Conservation (phyloP, 164 flowering plant species). For the Nelumbo lutea region DNA sequence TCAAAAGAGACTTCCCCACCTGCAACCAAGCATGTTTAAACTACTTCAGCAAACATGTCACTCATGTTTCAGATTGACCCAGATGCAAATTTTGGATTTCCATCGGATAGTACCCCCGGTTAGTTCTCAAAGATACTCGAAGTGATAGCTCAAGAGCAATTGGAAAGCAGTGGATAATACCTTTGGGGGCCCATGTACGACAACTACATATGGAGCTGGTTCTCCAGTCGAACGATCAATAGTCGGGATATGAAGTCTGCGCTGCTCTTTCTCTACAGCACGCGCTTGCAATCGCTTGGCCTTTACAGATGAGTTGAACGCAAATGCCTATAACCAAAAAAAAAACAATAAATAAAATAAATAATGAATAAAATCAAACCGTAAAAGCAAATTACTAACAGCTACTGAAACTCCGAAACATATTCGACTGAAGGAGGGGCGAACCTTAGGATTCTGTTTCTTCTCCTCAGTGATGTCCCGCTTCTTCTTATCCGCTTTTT, state of each 20-base stretch:
- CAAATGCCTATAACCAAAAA: conserved; percentile 57
- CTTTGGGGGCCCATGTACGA: conserved; percentile 96
- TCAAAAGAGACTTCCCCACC: conserved; percentile 95
- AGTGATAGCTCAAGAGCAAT: neutral
- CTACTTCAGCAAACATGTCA: neutral
- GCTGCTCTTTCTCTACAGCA: conserved; percentile 89
- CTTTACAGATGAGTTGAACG: conserved; percentile 67
- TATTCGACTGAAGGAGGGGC: neutral
- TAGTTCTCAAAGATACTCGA: neutral
- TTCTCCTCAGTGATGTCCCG: conserved; percentile 28
- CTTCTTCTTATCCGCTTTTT: conserved; percentile 36
- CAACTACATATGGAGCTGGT: conserved; percentile 80
- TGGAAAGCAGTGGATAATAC: conserved; percentile 24
- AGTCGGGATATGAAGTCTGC: conserved; percentile 71
- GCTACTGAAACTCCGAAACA: neutral
- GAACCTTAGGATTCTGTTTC: conserved; percentile 63
- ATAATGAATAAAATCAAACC: neutral
- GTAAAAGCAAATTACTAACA: neutral
- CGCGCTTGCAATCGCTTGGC: conserved; percentile 79
- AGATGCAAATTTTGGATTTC: neutral
- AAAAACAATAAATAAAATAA: neutral
- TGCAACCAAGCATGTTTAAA: conserved; percentile 19
- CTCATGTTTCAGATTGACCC: neutral
- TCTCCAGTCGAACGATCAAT: conserved; percentile 80
- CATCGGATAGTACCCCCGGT: neutral